Evolutionary conservation across 2,329 filamentous ascomycete species (phyloP), one percentile per base, ranked within the genome.

Genomic region (Neonectria magnoliae): DNA sequence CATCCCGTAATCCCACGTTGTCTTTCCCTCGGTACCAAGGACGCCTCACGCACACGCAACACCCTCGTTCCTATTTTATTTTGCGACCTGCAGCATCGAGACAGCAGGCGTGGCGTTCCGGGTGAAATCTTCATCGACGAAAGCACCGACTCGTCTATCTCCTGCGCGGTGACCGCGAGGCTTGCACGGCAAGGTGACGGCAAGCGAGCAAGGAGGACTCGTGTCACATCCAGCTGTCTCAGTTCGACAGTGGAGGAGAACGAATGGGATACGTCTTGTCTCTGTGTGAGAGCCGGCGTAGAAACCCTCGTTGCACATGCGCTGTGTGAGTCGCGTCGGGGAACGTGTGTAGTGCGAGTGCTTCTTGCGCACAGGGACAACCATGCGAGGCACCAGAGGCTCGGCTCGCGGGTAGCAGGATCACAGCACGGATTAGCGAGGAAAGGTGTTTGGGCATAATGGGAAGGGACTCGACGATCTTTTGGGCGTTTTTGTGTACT

Each of bases 1-100:
- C 59, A 57, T 68, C 47, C 59, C 62, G 69, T 74, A 66, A 71
- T 68, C 54, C 61, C 68, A 71, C 62, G 66, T 67, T 72, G 63
- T 73, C 66, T 62, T 64, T 61, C 60, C 64, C 47, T 50, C 25
- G 36, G 50, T 36, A 38, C 41, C 55, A 55, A 33, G 33, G 33
- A 33, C 33, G 44, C 38, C 58, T 59, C 50, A 64, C 36, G 25
- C 25, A 42, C 44, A 27, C 27, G 36, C 29, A 52, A 38, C 55
- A 56, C 56, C 20, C 29, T 33, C 45, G 16, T 47, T 58, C 20
- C 14, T 38, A 14, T 29, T 45, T 54, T 53, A 16, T 27, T 63
- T 31, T 59, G 50, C 61, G 50, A 59, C 57, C 47, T 60, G 53
- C 55, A 57, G 62, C 29, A 62, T 62, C 55, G 44, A 53, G 58